Evolutionary conservation across 2,329 filamentous ascomycete genomes (phyloP), one percentile per base, ranked within the genome.

Genomic region (Claviceps pusilla): DNA sequence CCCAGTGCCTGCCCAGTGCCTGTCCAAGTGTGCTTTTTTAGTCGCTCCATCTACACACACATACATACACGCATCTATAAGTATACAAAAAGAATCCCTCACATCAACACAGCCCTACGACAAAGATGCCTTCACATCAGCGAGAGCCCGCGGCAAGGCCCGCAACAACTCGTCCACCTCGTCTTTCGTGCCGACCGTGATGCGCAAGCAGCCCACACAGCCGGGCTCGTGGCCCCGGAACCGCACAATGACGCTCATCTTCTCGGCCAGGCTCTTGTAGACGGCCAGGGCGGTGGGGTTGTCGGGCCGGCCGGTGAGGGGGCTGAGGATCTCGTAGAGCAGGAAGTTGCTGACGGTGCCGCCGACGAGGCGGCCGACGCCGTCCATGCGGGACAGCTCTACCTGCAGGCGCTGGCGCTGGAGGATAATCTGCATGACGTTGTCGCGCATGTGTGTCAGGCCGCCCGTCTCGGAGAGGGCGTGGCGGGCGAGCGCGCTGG

Each of bases 161-260:
- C 73, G 71, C 61, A 98, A 66, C 64, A 97, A 88, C 56, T 83
- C 77, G 31, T 83, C 84, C 9, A 94, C 87, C 69, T 98, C 93
- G 1, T 80, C 72, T 67, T 94, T 87, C 0, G 91, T 97, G 16
- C 93, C 93, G 12, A 98, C 82, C 0, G 93, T 98, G 60, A 97
- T 88, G 54, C 93, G 80, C 67, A 98, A 70, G 64, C 91, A 96
- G 0, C 91, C 93, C 46, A 84, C 69, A 66, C 93, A 98, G 4
- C 90, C 91, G 59, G 86, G 76, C 73, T 98, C 93, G 72, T 90
- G 94, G 50, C 93, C 93, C 61, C 93, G 77, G 69, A 97, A 98
- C 53, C 93, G 77, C 4, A 97, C 91, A 7, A 98, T 90, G 0
- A 98, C 91, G 0, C 91, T 89, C 66, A 82, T 84, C 45, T 82